Conservation (phyloP, 345 rosid species). For the Microthlaspi erraticum region DNA sequence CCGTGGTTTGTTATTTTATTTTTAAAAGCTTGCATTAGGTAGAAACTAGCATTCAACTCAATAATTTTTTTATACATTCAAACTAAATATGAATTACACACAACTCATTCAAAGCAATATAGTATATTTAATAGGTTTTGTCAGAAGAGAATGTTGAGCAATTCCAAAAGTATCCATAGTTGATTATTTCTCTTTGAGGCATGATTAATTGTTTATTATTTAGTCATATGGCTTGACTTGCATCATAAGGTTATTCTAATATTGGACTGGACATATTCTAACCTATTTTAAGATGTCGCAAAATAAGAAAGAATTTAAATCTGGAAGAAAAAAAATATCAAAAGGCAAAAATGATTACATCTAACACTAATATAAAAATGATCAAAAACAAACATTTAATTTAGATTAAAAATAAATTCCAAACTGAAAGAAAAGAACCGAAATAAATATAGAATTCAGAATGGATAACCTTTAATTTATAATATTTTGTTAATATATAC, state of each 20-base stretch:
- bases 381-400: too few species aligned
- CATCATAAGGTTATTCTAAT: too few species aligned
- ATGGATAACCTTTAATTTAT: background rate
- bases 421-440: background rate
- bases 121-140: constrained; percentile 1
- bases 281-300: too few species aligned
- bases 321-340: too few species aligned
- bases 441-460: background rate
- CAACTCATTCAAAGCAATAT: constrained; percentile 20
- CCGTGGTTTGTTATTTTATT: background rate
- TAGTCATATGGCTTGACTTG: too few species aligned
- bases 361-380: too few species aligned
- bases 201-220: background rate
- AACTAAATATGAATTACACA: background rate
- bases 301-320: too few species aligned
- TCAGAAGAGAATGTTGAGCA: background rate
- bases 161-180: background rate
- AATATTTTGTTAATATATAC: constrained; percentile 3
- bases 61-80: background rate
- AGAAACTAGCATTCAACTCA: background rate
- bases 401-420: background rate
- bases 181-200: constrained; percentile 12
- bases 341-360: too few species aligned
- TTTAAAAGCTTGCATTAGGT: background rate
- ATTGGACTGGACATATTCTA: too few species aligned